Evolutionary conservation across 495 filamentous ascomycete species (phyloP).

Genomic region (Cladorrhinum samala): DNA sequence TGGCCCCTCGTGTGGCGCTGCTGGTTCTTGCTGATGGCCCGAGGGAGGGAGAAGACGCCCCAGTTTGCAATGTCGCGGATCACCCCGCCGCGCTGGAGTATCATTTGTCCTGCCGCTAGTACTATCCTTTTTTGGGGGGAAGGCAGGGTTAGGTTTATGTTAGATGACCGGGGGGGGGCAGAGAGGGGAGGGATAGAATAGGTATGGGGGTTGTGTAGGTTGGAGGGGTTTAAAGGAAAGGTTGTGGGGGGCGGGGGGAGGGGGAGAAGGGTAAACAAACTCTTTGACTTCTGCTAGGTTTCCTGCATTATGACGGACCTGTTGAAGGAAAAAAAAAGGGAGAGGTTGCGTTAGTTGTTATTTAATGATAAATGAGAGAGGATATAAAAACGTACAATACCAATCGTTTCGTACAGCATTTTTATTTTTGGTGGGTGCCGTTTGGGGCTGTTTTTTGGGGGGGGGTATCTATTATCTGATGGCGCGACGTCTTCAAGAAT

Average conservation of each 20-base stretch:
- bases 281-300: constrained; percentile 89
- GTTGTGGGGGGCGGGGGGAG: constrained; percentile 1
- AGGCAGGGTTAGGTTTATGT: neutral
- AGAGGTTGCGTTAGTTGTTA: neutral
- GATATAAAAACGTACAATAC: constrained; percentile 59
- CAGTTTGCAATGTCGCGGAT: constrained; percentile 91
- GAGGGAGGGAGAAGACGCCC: constrained; percentile 82
- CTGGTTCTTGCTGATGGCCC: constrained; percentile 67
- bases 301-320: constrained; percentile 73
- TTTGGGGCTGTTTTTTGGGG: constrained; percentile 1
- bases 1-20: constrained; percentile 74
- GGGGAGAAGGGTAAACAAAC: constrained; percentile 44
- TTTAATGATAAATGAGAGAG: neutral
- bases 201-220: neutral
- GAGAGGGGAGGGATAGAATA: constrained; percentile 5
- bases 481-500: neutral
- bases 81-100: constrained; percentile 81
- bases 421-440: constrained; percentile 16
- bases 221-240: neutral
- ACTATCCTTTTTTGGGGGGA: constrained; percentile 71
- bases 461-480: no score
- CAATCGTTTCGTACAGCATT: constrained; percentile 98
- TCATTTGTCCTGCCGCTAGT: constrained; percentile 71
- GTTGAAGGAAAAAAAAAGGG: neutral
- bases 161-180: constrained; percentile 1